Percentiles rank a stretch among this genome's conserved stretches.
These are phyloP conservation scores for Phytophthora ramorum DNA, from an alignment of 352 stramenopile genomes.

Conservation along the genomic window DNA sequence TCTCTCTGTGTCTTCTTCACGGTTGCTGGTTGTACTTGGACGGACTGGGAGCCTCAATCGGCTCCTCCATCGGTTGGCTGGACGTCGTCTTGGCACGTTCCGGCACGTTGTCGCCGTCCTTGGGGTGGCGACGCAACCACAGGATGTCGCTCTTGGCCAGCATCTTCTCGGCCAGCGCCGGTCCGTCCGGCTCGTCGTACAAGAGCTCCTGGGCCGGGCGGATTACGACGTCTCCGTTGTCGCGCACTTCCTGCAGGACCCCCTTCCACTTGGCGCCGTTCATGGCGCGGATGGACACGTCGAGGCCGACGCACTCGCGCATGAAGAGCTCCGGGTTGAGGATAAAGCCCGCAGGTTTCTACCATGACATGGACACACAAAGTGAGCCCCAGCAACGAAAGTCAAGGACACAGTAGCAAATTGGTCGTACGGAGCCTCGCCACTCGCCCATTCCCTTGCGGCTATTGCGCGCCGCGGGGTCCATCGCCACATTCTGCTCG, in stretches of 20 bases:
- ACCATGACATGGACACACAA: background rate
- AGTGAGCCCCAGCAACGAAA: too few relatives aligned
- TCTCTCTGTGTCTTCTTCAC: constrained; percentile 6
- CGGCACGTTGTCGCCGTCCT: constrained; percentile 6
- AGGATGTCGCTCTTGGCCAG: constrained; percentile 36
- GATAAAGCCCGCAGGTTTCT: constrained; percentile 37
- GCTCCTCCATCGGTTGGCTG: constrained; percentile 17
- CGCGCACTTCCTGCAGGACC: constrained; percentile 19
- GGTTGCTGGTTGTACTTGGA: constrained; percentile 18
- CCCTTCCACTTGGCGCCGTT: constrained; percentile 36
- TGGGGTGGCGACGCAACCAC: constrained; percentile 29
- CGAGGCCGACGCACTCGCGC: constrained; percentile 22
- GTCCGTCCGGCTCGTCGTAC: constrained; percentile 31
- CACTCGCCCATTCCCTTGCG: constrained; percentile 23
- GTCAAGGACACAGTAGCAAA: background rate
- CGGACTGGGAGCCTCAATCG: constrained; percentile 4
- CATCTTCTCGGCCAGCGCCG: constrained; percentile 24
- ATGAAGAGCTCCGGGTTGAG: constrained; percentile 33
- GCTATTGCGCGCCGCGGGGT: constrained; percentile 4
- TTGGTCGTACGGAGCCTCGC: constrained; percentile 25
- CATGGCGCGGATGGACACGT: constrained; percentile 34
- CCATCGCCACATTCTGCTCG: background rate
- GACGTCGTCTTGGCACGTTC: background rate
- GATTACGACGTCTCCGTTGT: constrained; percentile 33
- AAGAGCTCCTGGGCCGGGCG: constrained; percentile 34